Base-by-base conservation (phyloP, 164 flowering plant species). In the Euptelea pleiosperma region DNA sequence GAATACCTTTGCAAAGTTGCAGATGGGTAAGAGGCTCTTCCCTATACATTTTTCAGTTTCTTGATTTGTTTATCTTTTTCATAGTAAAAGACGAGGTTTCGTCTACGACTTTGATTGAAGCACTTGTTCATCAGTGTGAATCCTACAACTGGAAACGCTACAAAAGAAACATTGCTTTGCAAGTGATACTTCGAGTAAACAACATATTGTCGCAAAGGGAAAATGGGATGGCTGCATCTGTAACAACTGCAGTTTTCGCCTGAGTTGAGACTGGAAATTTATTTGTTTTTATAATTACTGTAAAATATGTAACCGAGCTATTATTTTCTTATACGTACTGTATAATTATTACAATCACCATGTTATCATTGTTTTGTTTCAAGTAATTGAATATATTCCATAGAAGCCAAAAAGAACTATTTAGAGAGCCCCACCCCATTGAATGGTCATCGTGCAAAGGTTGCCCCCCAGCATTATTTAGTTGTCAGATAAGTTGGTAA, bases 1-100 rank as follows among this genome's bases (percentile, higher is more conserved):
- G 89, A 70, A 63, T 87, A 85, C 70, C 96, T 92, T 21, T 89
- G 98, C 73, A 87, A 92, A 79, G 64, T 75, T 43, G 98, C 93
- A 0, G 96, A 92, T 40, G 96, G 98, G 98, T 91, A 82, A 75
- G 76, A 58, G 12, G 1, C 15, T 52, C 31, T 62, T 39, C 14
- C 42, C 44, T 49, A 25, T 29, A 36, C 0, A 4, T 28, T 18
- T 10, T 48, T 21, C 9, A 28, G 14, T 8, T 1, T 21, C 16
- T 41, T 30, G 4, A n/a, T 18, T 26, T 49, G 4, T 34, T 9
- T 33, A n/a, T 3, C 10, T 33, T 35, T 33, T 35, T 11, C 25
- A 34, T 52, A 2, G 8, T 19, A 11, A 6, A 19, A 34, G 15
- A 1, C 7, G 22, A 3, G 16, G 1, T 22, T 42, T 34, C 21